phyloP scores from a whole-genome alignment of 331 rosid genomes.

The Arachis monticola region DNA sequence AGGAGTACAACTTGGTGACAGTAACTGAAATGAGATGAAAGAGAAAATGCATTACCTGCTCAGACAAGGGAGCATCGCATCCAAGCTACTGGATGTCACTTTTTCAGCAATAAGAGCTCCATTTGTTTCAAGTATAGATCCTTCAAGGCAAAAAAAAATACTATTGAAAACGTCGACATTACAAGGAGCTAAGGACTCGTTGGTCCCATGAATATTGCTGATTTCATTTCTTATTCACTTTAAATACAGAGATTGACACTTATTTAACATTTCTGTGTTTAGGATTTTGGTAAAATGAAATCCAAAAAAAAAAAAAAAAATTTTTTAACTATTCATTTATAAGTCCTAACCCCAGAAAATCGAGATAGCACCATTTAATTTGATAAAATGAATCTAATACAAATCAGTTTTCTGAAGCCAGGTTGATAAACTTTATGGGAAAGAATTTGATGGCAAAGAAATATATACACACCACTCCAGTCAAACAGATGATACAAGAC shows the following conservation, averaged over 20 bases:
- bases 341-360: too few relatives aligned
- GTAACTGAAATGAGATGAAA: conserved; percentile 33
- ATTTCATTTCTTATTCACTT: too few relatives aligned
- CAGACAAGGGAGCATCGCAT: conserved; percentile 85
- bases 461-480: conserved; percentile 75
- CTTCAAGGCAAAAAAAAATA: conserved; percentile 41
- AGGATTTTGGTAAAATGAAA: too few relatives aligned
- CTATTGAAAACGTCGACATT: neutral
- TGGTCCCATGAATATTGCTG: too few relatives aligned
- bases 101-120: conserved; percentile 74
- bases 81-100: conserved; percentile 77
- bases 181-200: neutral
- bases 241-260: too few relatives aligned
- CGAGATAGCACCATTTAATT: too few relatives aligned
- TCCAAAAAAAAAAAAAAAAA: too few relatives aligned
- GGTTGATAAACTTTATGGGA: neutral
- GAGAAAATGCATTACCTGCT: conserved; percentile 64
- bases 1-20: conserved; percentile 12
- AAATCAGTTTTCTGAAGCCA: too few relatives aligned
- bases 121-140: conserved; percentile 80
- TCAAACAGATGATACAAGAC: conserved; percentile 87
- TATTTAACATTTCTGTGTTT: too few relatives aligned
- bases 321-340: too few relatives aligned
- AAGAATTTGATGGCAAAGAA: conserved; percentile 22
- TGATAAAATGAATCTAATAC: too few relatives aligned